Evolutionary conservation across 2,329 filamentous ascomycete genomes (phyloP).

Genomic region (Apiospora saccharicola): DNA sequence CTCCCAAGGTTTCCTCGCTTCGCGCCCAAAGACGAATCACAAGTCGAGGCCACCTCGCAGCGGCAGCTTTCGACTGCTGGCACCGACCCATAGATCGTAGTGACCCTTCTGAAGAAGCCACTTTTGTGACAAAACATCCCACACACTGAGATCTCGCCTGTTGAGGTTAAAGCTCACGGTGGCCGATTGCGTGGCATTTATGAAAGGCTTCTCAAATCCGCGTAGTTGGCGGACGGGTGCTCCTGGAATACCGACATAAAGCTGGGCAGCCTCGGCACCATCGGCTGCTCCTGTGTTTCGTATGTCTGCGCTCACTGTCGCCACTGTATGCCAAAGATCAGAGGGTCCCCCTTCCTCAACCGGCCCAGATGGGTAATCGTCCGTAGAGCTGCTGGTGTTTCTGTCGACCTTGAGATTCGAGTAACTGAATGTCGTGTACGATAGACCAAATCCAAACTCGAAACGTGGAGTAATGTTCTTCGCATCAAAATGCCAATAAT

Average conservation of each 20-base stretch:
- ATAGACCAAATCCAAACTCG: slow-evolving; percentile 64
- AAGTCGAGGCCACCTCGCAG: slow-evolving; percentile 46
- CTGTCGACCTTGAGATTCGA: slow-evolving; percentile 49
- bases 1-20: slow-evolving; percentile 38
- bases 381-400: slow-evolving; percentile 37
- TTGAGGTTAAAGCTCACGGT: slow-evolving; percentile 61
- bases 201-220: slow-evolving; percentile 68
- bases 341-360: slow-evolving; percentile 52
- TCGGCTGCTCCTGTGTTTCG: slow-evolving; percentile 50
- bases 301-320: slow-evolving; percentile 47
- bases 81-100: slow-evolving; percentile 55
- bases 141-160: slow-evolving; percentile 70
- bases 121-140: slow-evolving; percentile 67
- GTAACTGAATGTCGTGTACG: slow-evolving; percentile 62
- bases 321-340: slow-evolving; percentile 57
- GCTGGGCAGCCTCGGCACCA: slow-evolving; percentile 57
- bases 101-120: slow-evolving; percentile 61
- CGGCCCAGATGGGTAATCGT: slow-evolving; percentile 46
- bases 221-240: slow-evolving; percentile 66
- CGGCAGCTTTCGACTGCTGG: slow-evolving; percentile 55
- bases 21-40: neutral
- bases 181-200: slow-evolving; percentile 54
- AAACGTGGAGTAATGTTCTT: slow-evolving; percentile 57
- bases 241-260: slow-evolving; percentile 55
- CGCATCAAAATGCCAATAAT: slow-evolving; percentile 63